Percentiles rank a stretch among this genome's conserved stretches.
Conservation (phyloP, 495 filamentous ascomycete genomes). For the Viridothelium virens region DNA sequence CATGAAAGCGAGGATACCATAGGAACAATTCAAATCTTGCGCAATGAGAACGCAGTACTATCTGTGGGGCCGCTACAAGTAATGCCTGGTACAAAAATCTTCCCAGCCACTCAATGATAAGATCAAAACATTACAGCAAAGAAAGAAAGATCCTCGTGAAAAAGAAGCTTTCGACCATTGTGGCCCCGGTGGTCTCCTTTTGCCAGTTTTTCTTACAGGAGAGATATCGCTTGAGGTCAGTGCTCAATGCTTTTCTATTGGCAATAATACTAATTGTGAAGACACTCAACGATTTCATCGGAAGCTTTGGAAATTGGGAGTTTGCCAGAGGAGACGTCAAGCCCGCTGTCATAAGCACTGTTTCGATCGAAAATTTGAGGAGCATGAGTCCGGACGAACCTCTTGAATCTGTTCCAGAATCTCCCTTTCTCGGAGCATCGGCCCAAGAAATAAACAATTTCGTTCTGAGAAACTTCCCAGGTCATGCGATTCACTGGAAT, state of each 20-base stretch:
- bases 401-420: background rate
- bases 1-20: background rate
- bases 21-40: background rate
- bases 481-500: background rate
- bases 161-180: background rate
- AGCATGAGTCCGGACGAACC: background rate
- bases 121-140: background rate
- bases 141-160: background rate
- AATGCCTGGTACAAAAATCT: background rate
- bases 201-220: background rate
- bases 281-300: background rate
- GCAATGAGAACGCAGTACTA: background rate
- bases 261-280: background rate
- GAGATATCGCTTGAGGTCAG: background rate
- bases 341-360: background rate
- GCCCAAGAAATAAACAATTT: background rate
- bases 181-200: background rate
- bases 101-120: background rate
- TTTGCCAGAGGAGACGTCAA: background rate
- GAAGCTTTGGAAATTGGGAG: background rate
- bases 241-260: background rate
- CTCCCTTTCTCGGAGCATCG: background rate
- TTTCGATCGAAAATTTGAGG: background rate
- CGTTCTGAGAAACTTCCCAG: background rate
- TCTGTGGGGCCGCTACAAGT: background rate